phyloP scores from a whole-genome alignment of 768 basidiomycete genomes.

The Psilocybe azurescens region DNA sequence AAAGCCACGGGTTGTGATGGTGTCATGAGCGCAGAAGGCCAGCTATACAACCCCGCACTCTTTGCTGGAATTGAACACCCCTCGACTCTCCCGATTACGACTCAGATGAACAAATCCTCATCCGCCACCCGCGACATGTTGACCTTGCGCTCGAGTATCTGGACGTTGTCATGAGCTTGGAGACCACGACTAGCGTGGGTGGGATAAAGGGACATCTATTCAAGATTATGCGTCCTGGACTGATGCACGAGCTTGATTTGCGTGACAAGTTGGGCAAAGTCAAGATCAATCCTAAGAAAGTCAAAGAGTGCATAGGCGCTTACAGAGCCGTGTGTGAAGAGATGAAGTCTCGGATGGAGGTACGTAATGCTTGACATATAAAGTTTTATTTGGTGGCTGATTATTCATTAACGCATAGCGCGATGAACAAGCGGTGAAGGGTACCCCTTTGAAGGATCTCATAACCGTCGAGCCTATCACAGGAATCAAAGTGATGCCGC shows the following conservation, averaged over 20 bases:
- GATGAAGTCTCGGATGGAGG: conserved; percentile 34
- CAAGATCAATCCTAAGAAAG: conserved; percentile 29
- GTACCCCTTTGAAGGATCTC: conserved; percentile 32
- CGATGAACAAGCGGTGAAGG: conserved; percentile 47
- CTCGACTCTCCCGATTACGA: conserved; percentile 23
- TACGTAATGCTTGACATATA: conserved; percentile 13
- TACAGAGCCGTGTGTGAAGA: conserved; percentile 35
- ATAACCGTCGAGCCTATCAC: conserved; percentile 38
- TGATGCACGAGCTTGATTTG: conserved; percentile 70
- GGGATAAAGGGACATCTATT: conserved; percentile 94
- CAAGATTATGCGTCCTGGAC: conserved; percentile 85
- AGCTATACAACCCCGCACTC: conserved; percentile 90
- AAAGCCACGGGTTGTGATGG: conserved; percentile 87
- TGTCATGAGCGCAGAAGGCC: conserved; percentile 95
- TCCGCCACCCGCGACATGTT: conserved; percentile 60
- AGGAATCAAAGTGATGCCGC: conserved; percentile 43
- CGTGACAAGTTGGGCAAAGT: conserved; percentile 69
- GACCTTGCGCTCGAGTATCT: conserved; percentile 88
- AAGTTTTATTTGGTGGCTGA: conserved; percentile 5
- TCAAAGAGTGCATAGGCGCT: conserved; percentile 37
- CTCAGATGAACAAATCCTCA: conserved; percentile 40
- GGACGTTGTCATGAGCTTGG: conserved; percentile 70
- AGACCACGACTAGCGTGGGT: conserved; percentile 72
- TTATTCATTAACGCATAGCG: conserved; percentile 36
- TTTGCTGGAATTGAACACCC: conserved; percentile 49